Percentiles rank a stretch among this genome's conserved stretches.
Evolutionary conservation across 805 yeast species (phyloP).

Genomic region (Yarrowia bubula): DNA sequence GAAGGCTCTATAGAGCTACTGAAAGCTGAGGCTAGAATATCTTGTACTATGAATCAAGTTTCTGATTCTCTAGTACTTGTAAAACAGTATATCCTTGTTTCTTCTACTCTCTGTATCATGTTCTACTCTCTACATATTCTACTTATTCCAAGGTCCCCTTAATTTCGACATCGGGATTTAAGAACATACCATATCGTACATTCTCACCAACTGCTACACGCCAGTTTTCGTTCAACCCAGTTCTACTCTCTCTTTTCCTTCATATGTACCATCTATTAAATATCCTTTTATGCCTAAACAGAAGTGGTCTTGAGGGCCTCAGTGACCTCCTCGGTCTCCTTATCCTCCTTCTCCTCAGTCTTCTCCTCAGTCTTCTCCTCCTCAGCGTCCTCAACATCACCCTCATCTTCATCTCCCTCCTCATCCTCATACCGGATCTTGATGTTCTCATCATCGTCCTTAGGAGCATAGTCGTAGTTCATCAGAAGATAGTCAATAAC

Average conservation of each 20-base stretch:
- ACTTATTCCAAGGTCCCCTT: no score
- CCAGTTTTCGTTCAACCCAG: no score
- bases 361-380: slow-evolving; percentile 30
- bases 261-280: not conserved
- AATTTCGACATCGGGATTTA: no score
- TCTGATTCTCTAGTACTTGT: no score
- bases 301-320: slow-evolving; percentile 21
- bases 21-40: no score
- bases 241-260: not conserved
- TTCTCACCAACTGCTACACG: no score
- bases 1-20: no score
- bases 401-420: slow-evolving; percentile 29
- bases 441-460: slow-evolving; percentile 46
- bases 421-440: slow-evolving; percentile 37
- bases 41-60: no score
- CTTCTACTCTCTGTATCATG: no score
- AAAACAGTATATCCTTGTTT: no score
- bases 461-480: slow-evolving; percentile 67
- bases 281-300: slow-evolving; percentile 16
- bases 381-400: slow-evolving; percentile 29
- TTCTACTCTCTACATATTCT: no score
- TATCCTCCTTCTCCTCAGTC: slow-evolving; percentile 4
- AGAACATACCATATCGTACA: no score
- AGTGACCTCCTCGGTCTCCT: slow-evolving; percentile 7
- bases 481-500: slow-evolving; percentile 75